These are phyloP conservation scores for Hygrocybe punicea DNA, from an alignment of 768 basidiomycete species.

Conservation along the genomic window DNA sequence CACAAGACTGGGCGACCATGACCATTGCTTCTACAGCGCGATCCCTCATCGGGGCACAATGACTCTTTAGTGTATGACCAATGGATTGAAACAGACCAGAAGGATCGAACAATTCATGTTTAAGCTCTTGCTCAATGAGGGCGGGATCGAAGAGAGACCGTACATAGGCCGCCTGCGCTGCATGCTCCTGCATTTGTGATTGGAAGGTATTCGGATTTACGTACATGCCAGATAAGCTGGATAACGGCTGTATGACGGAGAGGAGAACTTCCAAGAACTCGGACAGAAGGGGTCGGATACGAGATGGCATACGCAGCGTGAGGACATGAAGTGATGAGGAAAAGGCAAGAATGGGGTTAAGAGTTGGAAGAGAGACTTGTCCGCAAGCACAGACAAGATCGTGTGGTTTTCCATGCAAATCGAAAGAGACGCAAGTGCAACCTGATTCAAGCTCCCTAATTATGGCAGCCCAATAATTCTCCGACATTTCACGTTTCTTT, in stretches of 20 bases:
- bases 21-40: constrained; percentile 82
- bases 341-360: constrained; percentile 43
- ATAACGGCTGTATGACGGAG: constrained; percentile 79
- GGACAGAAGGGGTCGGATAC: constrained; percentile 62
- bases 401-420: constrained; percentile 53
- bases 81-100: constrained; percentile 74
- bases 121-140: constrained; percentile 79
- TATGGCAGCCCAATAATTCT: constrained; percentile 84
- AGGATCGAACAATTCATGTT: constrained; percentile 73
- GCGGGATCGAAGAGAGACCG: constrained; percentile 76
- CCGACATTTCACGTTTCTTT: constrained; percentile 66
- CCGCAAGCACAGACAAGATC: constrained; percentile 56
- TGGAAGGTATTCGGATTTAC: constrained; percentile 57
- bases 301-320: constrained; percentile 68
- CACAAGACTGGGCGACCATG: constrained; percentile 56
- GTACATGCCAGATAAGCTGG: constrained; percentile 57
- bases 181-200: constrained; percentile 58
- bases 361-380: constrained; percentile 40
- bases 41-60: constrained; percentile 94
- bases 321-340: constrained; percentile 43
- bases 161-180: constrained; percentile 63
- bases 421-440: constrained; percentile 82
- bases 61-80: constrained; percentile 78
- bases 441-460: constrained; percentile 71
- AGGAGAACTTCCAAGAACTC: constrained; percentile 81